phyloP scores from a whole-genome alignment of 78 protist genomes.

The Thecamonas trahens region DNA sequence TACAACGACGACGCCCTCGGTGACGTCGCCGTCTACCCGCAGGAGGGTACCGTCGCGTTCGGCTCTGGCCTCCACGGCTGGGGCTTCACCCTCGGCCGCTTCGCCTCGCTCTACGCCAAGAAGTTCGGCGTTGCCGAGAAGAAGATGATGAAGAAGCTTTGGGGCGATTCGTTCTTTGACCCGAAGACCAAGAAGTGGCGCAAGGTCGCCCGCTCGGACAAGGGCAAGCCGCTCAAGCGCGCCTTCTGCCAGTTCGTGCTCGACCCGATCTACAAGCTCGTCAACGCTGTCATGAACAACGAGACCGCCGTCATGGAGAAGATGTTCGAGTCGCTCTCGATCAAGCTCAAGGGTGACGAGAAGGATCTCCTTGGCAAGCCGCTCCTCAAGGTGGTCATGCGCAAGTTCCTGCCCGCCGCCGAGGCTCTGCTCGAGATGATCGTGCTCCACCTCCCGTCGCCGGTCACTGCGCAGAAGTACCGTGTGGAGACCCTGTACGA shows the following conservation, averaged over 20 bases:
- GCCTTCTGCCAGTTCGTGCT: slow-evolving; percentile 92
- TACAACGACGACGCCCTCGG: slow-evolving; percentile 76
- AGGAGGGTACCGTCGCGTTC: slow-evolving; percentile 91
- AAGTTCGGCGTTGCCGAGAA: slow-evolving; percentile 73
- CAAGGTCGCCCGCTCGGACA: slow-evolving; percentile 5
- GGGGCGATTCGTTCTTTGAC: slow-evolving; percentile 98
- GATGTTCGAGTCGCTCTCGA: slow-evolving; percentile 47
- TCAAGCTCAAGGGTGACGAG: slow-evolving; percentile 81
- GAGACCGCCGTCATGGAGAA: slow-evolving; percentile 43
- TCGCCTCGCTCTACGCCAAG: slow-evolving; percentile 80
- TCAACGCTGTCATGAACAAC: slow-evolving; percentile 81
- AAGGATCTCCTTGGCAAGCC: slow-evolving; percentile 65
- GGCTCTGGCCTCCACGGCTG: slow-evolving; percentile 98
- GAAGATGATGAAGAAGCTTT: slow-evolving; percentile 81
- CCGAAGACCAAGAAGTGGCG: slow-evolving; percentile 86
- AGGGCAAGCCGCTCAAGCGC: slow-evolving; percentile 70
- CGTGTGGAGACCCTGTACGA: slow-evolving; percentile 88
- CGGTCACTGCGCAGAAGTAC: slow-evolving; percentile 93
- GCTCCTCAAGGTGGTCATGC: slow-evolving; percentile 93
- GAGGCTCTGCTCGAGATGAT: slow-evolving; percentile 96
- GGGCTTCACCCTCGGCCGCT: slow-evolving; percentile 96
- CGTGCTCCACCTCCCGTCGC: slow-evolving; percentile 94
- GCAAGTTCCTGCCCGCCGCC: slow-evolving; percentile 95
- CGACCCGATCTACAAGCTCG: slow-evolving; percentile 91
- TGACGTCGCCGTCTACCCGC: slow-evolving; percentile 79